Conservation (phyloP, 2,329 filamentous ascomycete genomes). For the Dactylella cylindrospora region DNA sequence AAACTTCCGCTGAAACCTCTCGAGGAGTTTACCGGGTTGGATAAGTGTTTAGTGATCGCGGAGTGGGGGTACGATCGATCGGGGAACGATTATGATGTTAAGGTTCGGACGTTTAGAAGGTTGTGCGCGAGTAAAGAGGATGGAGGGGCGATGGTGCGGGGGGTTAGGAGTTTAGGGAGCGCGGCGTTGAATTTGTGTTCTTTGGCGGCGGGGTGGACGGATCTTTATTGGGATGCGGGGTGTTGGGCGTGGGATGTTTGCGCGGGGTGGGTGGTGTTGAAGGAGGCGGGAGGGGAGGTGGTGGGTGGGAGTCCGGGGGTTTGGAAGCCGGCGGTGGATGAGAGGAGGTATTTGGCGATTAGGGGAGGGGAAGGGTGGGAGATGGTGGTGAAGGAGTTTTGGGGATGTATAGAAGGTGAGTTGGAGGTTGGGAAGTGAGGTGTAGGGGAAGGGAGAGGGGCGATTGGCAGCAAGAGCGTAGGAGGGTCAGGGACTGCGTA, state of each 20-base stretch:
- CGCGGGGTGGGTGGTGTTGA: constrained; percentile 64
- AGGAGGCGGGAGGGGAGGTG: constrained; percentile 63
- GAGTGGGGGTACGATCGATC: constrained; percentile 64
- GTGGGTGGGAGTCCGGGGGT: constrained; percentile 63
- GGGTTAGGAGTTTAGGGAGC: constrained; percentile 60
- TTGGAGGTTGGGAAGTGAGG: constrained; percentile 30
- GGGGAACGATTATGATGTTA: constrained; percentile 62
- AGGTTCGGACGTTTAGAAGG: constrained; percentile 59
- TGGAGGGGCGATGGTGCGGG: constrained; percentile 65
- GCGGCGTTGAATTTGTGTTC: constrained; percentile 65
- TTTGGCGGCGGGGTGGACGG: constrained; percentile 61
- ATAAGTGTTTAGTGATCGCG: constrained; percentile 59
- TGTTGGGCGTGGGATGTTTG: constrained; percentile 69
- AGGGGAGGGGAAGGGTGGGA: constrained; percentile 54
- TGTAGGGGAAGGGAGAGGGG: too few species aligned
- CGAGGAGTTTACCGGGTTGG: constrained; percentile 56
- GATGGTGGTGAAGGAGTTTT: constrained; percentile 57
- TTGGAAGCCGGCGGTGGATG: constrained; percentile 61
- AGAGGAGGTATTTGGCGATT: constrained; percentile 60
- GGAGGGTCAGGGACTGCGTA: too few species aligned
- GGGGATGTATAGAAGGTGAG: constrained; percentile 55
- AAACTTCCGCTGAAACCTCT: constrained; percentile 45
- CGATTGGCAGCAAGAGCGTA: too few species aligned
- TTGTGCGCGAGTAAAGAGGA: constrained; percentile 56
- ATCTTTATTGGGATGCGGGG: constrained; percentile 67